Conservation (phyloP, 106 monocot species). For the Ottelia alismoides region DNA sequence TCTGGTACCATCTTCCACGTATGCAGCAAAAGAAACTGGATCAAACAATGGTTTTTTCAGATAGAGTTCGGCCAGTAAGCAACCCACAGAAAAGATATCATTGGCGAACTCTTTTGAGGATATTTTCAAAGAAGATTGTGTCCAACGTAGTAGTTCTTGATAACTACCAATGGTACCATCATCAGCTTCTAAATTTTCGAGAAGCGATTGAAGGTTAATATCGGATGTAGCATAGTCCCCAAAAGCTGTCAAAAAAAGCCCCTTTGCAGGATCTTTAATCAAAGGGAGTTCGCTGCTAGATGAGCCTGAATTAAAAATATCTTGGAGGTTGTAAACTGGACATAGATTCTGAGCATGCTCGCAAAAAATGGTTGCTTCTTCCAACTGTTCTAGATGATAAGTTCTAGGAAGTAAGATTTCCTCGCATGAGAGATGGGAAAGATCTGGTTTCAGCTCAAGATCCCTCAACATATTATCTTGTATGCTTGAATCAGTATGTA, state of each 20-base stretch:
- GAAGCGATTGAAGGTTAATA: slow-evolving; percentile 34
- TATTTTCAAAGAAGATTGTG: slow-evolving; percentile 21
- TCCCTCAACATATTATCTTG: background rate
- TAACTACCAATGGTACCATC: slow-evolving; percentile 36
- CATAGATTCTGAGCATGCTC: slow-evolving; percentile 34
- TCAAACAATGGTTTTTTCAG: slow-evolving; percentile 80
- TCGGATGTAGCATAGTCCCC: slow-evolving; percentile 6
- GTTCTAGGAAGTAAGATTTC: slow-evolving; percentile 19
- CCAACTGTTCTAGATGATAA: slow-evolving; percentile 51
- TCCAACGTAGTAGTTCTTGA: slow-evolving; percentile 66
- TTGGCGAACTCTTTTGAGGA: slow-evolving; percentile 42
- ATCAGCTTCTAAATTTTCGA: slow-evolving; percentile 64
- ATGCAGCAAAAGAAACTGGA: slow-evolving; percentile 51
- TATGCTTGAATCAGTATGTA: background rate
- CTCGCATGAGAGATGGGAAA: slow-evolving; percentile 4
- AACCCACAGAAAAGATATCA: slow-evolving; percentile 86
- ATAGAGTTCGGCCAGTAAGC: slow-evolving; percentile 80
- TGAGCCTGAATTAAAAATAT: slow-evolving; percentile 3
- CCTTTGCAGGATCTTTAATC: slow-evolving; percentile 3
- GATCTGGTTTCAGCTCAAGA: background rate
- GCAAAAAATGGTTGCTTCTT: slow-evolving; percentile 57
- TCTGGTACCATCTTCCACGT: slow-evolving; percentile 43
- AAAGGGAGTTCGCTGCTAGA: slow-evolving; percentile 3
- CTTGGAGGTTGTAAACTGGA: slow-evolving; percentile 45
- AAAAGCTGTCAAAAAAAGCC: background rate